Conservation (phyloP, 2,329 filamentous ascomycete species). For the Orbilia quercus region DNA sequence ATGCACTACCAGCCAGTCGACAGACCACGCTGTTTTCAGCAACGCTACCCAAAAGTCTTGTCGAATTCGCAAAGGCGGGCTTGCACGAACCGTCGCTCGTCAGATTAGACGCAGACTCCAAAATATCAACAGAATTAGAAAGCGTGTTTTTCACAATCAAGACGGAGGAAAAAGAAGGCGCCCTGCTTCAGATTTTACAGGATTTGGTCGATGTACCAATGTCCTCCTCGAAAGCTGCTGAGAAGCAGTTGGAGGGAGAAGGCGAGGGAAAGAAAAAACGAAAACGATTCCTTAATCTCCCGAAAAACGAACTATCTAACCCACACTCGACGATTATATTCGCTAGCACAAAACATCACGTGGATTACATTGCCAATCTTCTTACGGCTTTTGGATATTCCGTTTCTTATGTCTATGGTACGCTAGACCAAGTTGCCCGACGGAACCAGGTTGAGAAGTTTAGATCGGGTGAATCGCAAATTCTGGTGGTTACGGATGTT, state of each 20-base stretch:
- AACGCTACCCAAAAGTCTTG: conserved; percentile 89
- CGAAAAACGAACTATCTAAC: conserved; percentile 68
- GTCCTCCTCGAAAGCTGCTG: conserved; percentile 69
- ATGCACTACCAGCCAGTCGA: conserved; percentile 82
- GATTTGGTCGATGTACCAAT: conserved; percentile 92
- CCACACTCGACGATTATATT: conserved; percentile 95
- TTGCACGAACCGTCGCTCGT: conserved; percentile 91
- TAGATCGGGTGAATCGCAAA: conserved; percentile 82
- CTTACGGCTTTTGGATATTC: conserved; percentile 84
- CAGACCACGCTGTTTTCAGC: conserved; percentile 96
- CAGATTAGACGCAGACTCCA: conserved; percentile 90
- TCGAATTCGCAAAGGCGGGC: conserved; percentile 94
- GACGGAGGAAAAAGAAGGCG: conserved; percentile 91
- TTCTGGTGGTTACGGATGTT: conserved; percentile 95
- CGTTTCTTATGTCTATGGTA: conserved; percentile 93
- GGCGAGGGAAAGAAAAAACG: conserved; percentile 73
- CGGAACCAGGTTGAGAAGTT: conserved; percentile 94
- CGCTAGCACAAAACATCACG: conserved; percentile 93
- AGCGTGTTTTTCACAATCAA: conserved; percentile 96
- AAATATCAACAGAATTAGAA: conserved; percentile 94
- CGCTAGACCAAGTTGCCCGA: conserved; percentile 91
- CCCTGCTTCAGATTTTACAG: conserved; percentile 85
- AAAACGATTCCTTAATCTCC: conserved; percentile 71
- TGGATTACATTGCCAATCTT: conserved; percentile 88
- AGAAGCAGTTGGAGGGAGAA: conserved; percentile 64